These are phyloP conservation scores for Apiotrichum gamsii DNA, from an alignment of 1,284 basidiomycete species.

Conservation along the genomic window DNA sequence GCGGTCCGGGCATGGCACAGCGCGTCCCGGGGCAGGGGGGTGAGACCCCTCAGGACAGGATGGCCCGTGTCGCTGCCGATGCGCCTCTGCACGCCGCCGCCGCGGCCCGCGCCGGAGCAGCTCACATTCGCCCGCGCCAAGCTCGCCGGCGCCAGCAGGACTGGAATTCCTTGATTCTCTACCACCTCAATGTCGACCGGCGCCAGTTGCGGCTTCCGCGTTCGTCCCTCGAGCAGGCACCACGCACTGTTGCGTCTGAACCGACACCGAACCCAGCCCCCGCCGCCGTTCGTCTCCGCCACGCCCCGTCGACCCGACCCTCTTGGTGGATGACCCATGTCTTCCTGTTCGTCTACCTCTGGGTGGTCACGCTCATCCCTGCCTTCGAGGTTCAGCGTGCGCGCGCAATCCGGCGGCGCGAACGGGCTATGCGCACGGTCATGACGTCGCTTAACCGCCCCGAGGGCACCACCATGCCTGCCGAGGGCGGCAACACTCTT, in stretches of 20 bases:
- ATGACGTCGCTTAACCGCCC: slow-evolving; percentile 24
- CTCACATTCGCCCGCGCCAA: not conserved
- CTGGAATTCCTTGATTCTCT: slow-evolving; percentile 5
- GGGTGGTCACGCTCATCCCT: slow-evolving; percentile 41
- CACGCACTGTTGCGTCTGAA: not conserved
- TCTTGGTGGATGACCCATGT: slow-evolving; percentile 24
- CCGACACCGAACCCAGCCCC: too few relatives aligned
- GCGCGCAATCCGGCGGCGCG: slow-evolving; percentile 32
- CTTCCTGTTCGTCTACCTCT: slow-evolving; percentile 34
- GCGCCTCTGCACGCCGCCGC: slow-evolving; percentile 8
- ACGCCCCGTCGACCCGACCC: slow-evolving; percentile 3
- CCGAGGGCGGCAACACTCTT: not conserved
- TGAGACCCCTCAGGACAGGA: too few relatives aligned
- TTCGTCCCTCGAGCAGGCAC: slow-evolving; percentile 2
- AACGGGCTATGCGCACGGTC: slow-evolving; percentile 33
- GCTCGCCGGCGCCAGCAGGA: not conserved
- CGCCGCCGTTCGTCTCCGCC: slow-evolving; percentile 2
- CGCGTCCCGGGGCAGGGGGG: too few relatives aligned
- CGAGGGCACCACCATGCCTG: too few relatives aligned
- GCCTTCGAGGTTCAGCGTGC: slow-evolving; percentile 33
- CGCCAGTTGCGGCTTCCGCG: slow-evolving; percentile 25
- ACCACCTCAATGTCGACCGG: slow-evolving; percentile 27
- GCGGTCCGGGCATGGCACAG: too few relatives aligned
- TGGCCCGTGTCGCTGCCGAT: not conserved
- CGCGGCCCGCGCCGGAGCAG: not conserved